Conservation (phyloP, 139 green algal species). For the Chlorella sp. region DNA sequence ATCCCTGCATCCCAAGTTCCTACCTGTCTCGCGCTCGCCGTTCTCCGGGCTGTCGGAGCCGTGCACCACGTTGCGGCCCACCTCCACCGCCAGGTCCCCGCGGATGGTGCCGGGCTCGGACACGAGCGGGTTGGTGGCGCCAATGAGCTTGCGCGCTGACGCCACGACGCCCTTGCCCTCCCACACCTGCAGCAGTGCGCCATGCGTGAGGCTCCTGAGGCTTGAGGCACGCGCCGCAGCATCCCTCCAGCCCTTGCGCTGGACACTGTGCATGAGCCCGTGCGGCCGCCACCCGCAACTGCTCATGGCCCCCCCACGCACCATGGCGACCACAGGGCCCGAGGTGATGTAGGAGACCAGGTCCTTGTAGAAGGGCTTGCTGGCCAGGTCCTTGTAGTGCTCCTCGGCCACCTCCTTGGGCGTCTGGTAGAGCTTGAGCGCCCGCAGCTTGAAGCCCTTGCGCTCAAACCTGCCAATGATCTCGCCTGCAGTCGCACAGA, state of each 20-base stretch:
- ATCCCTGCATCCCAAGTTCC: background rate
- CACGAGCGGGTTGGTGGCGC: slow-evolving; percentile 90
- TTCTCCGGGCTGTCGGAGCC: slow-evolving; percentile 87
- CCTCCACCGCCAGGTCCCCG: slow-evolving; percentile 74
- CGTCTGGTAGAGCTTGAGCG: slow-evolving; percentile 79
- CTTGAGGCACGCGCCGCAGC: background rate
- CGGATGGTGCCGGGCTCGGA: slow-evolving; percentile 94
- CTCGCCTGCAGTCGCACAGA: slow-evolving; percentile 57
- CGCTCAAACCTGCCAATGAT: slow-evolving; percentile 84
- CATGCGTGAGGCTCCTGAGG: no score
- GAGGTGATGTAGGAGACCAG: slow-evolving; percentile 96
- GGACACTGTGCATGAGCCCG: background rate
- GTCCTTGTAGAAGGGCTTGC: slow-evolving; percentile 91
- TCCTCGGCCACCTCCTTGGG: slow-evolving; percentile 72
- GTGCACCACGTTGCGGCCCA: slow-evolving; percentile 95
- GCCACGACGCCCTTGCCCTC: slow-evolving; percentile 92
- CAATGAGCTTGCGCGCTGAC: slow-evolving; percentile 85
- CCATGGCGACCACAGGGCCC: slow-evolving; percentile 96
- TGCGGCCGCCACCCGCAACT: background rate
- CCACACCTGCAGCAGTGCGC: slow-evolving; percentile 80
- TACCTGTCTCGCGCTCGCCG: slow-evolving; percentile 83
- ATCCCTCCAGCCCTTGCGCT: background rate
- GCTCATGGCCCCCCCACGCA: slow-evolving; percentile 26
- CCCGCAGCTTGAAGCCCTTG: slow-evolving; percentile 83
- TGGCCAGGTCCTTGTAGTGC: slow-evolving; percentile 91